phyloP scores from a whole-genome alignment of 805 yeast genomes.

The Wickerhamiella siamensis region DNA sequence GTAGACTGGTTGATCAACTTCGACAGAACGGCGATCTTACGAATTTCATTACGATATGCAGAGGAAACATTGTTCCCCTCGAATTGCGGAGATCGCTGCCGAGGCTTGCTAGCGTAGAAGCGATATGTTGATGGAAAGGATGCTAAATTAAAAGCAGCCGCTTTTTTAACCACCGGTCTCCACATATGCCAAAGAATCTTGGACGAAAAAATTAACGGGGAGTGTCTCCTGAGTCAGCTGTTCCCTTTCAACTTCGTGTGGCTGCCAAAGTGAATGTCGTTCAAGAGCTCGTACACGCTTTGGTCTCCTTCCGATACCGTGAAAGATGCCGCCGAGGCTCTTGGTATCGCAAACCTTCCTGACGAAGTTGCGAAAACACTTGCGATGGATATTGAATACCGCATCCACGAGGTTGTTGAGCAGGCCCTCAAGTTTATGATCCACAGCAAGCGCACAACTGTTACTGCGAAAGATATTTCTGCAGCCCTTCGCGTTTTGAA shows the following conservation, averaged over 20 bases:
- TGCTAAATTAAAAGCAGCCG: no score
- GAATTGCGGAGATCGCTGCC: no score
- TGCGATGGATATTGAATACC: conserved; percentile 98
- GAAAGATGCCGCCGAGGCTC: conserved; percentile 83
- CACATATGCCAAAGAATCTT: not conserved
- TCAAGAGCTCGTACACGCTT: conserved; percentile 58
- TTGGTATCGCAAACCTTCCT: conserved; percentile 60
- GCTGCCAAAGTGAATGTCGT: no score
- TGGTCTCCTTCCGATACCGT: conserved; percentile 98
- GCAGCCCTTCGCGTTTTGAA: conserved; percentile 73
- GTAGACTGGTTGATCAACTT: conserved; percentile 16
- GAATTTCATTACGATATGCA: conserved; percentile 4
- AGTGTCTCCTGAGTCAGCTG: no score
- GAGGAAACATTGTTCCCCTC: not conserved
- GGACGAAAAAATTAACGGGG: no score
- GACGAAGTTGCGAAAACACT: conserved; percentile 89
- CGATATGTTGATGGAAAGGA: no score
- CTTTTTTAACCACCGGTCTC: not conserved
- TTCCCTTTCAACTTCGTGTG: no score
- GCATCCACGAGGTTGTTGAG: conserved; percentile 88
- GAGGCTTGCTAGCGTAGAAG: no score
- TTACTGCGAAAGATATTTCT: conserved; percentile 69
- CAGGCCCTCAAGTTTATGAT: conserved; percentile 94
- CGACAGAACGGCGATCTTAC: conserved; percentile 8
- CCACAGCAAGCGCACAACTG: conserved; percentile 71